Evolutionary conservation across 2,329 filamentous ascomycete species (phyloP), one percentile per base, ranked within the genome.

Genomic region (Pseudogymnoascus sp.): DNA sequence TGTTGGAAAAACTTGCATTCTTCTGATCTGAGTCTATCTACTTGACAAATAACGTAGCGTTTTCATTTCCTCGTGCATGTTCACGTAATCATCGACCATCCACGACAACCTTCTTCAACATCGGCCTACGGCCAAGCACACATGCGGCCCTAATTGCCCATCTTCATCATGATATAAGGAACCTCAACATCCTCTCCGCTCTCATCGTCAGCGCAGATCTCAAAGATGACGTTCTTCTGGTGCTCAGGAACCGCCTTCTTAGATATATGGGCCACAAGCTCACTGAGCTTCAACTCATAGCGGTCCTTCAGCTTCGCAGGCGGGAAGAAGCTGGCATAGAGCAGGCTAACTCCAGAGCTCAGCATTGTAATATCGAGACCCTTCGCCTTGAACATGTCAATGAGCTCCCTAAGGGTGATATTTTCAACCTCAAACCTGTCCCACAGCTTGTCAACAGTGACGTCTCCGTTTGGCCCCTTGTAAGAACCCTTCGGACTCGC

Each of bases 191-290:
- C 94, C 76, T 97, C 91, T 65, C 89, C 93, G 3, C 85, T 87
- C 71, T 85, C 78, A 71, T 97, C 94, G 73, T 97, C 93, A 0
- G 89, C 90, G 6, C 94, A 95, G 67, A 97, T 89, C 78, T 97
- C 94, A 71, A 97, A 95, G 69, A 97, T 97, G 65, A 97, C 85
- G 70, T 96, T 93, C 81, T 89, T 94, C 78, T 96, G 91, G 73
- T 97, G 93, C 3, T 85, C 83, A 0, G 94, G 93, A 62, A 99
- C 88, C 2, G 87, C 82, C 80, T 96, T 97, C 81, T 93, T 96
- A 64, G 90, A 95, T 65, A 99, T 89, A 50, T 84, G 85, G 76
- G 93, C 90, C 4, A 96, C 88, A 58, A 99, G 81, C 72, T 93
- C 80, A 76, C 90, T 96, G 76, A 97, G 83, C 77, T 92, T 96